Percentiles rank a stretch among this genome's conserved stretches.
These are phyloP conservation scores for Mrakia frigida DNA, from an alignment of 768 basidiomycete genomes.

Conservation along the genomic window DNA sequence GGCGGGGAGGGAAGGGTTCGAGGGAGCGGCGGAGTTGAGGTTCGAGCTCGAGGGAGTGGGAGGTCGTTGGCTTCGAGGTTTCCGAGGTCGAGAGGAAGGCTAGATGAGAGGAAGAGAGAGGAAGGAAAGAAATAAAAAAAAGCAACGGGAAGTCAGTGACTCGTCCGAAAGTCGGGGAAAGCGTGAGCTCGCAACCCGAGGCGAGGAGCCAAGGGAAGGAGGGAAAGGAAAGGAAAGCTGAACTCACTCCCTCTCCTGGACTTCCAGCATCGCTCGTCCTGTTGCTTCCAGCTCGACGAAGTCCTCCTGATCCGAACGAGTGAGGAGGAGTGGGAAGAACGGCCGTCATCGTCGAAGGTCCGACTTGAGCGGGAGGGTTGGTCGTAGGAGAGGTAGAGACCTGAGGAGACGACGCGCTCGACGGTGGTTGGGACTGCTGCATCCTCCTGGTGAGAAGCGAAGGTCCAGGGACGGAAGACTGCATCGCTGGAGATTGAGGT, in stretches of 20 bases:
- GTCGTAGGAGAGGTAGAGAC: constrained; percentile 1
- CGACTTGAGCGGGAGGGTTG: constrained; percentile 6
- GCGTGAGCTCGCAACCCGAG: not conserved
- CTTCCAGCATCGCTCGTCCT: not conserved
- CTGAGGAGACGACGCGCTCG: not conserved
- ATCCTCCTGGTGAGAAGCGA: constrained; percentile 18
- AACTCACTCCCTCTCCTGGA: not conserved
- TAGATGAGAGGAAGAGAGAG: not conserved
- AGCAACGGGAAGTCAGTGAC: no score
- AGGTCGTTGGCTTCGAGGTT: not conserved
- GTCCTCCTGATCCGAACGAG: not conserved
- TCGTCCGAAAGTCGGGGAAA: no score
- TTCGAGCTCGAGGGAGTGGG: constrained; percentile 1
- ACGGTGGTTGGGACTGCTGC: constrained; percentile 6
- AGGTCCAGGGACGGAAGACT: not conserved
- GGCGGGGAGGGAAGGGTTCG: constrained; percentile 6
- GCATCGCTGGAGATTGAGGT: not conserved
- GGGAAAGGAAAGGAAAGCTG: not conserved
- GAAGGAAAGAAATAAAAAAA: no score
- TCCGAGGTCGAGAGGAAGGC: not conserved
- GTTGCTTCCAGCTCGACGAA: not conserved
- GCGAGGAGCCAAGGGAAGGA: not conserved
- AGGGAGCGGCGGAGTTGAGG: constrained; percentile 1
- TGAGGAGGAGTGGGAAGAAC: constrained; percentile 23
- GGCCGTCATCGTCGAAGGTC: not conserved